Evolutionary conservation across 148 eudicot genomes (phyloP).

Genomic region (Chenopodium formosanum): DNA sequence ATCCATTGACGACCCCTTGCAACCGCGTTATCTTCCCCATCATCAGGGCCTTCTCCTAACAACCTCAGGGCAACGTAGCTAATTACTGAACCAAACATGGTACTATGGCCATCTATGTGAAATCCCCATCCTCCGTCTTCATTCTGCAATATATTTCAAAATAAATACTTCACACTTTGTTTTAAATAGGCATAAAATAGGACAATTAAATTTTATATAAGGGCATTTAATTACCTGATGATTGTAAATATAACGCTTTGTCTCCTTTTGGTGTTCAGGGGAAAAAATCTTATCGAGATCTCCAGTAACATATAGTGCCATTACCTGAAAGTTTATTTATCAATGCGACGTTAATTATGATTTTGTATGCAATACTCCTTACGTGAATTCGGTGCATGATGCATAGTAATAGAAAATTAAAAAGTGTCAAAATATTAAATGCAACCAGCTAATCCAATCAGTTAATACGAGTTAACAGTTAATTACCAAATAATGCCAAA

Average conservation of each 20-base stretch:
- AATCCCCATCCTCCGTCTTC: slow-evolving; percentile 76
- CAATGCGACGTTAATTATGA: neutral
- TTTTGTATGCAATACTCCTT: too few relatives aligned
- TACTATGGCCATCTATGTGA: slow-evolving; percentile 56
- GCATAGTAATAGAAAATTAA: too few relatives aligned
- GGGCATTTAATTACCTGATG: slow-evolving; percentile 37
- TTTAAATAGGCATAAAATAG: too few relatives aligned
- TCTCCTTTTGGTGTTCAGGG: slow-evolving; percentile 44
- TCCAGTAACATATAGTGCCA: slow-evolving; percentile 50
- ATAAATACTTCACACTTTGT: too few relatives aligned
- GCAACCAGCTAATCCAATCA: too few relatives aligned
- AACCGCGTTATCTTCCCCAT: slow-evolving; percentile 27
- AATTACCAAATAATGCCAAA: too few relatives aligned
- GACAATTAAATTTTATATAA: too few relatives aligned
- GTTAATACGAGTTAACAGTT: too few relatives aligned
- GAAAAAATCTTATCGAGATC: slow-evolving; percentile 33
- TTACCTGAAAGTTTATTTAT: slow-evolving; percentile 32
- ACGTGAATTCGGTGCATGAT: too few relatives aligned
- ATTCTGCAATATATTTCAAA: slow-evolving; percentile 31
- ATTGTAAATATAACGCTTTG: slow-evolving; percentile 51
- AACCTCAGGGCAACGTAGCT: slow-evolving; percentile 52
- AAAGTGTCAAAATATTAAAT: too few relatives aligned
- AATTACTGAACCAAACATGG: slow-evolving; percentile 48
- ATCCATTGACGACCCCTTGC: slow-evolving; percentile 48
- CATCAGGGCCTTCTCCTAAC: slow-evolving; percentile 52